Evolutionary conservation across 345 rosid species (phyloP), one percentile per base, ranked within the genome.

Genomic region (Eucalyptus curtisii): DNA sequence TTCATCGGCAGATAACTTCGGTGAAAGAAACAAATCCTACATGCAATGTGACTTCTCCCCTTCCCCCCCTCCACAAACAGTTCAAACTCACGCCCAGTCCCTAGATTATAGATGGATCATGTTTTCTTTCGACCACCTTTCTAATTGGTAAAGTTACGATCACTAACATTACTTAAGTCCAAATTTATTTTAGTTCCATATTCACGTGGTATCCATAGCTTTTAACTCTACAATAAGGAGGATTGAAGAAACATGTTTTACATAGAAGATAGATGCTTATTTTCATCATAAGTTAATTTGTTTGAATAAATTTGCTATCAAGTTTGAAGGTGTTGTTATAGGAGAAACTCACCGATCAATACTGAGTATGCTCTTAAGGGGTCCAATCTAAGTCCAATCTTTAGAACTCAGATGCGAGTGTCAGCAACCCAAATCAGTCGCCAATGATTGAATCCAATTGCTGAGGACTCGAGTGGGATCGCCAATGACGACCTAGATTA

Each of bases 331-430:
- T 64, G 37, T 14, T n/a, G 3, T 64, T 64, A 13, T 7, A 13
- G 9, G 37, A 64, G 20, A 64, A 64, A n/a, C 20, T n/a, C 10
- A 2, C 3, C 0, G 1, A n/a, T 13, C 33, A 14, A 4, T 31
- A 31, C 20, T 0, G 2, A 4, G 6, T 66, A 16, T 66, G 79
- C 24, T 31, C 10, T 64, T 66, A 7, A 66, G 0, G 79, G 42
- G 79, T 31, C 16, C 37, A 14, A 64, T 64, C 19, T 64, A 14
- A n/a, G 76, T 14, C 76, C 76, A 4, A 66, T 31, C 42, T 37
- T 31, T 31, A 8, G 6, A 16, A 15, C 20, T 31, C 22, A 16
- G 3, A 66, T 16, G 1, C 19, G 6, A 8, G 37, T 17, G 79
- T 31, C 42, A 15, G 5, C 2, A 31, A 33, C 24, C 12, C 80